Percentiles rank a stretch among this genome's conserved stretches.
Evolutionary conservation across 305 asterid species (phyloP).

Genomic region (Fraxinus angustifolia): DNA sequence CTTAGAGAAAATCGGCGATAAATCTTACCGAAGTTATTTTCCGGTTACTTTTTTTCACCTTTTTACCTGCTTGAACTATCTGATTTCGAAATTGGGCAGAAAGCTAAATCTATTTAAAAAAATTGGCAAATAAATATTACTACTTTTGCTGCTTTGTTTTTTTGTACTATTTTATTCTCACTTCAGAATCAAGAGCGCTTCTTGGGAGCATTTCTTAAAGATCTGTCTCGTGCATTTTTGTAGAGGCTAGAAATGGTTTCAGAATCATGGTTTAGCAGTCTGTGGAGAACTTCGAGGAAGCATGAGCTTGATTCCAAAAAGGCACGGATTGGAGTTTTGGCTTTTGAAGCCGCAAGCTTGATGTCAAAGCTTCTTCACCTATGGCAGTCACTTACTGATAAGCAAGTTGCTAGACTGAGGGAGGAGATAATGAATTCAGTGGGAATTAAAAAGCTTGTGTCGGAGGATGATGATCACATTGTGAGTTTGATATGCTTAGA

Average conservation of each 20-base stretch:
- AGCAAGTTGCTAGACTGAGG: conserved; percentile 59
- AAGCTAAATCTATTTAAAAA: neutral
- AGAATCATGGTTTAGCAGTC: conserved; percentile 66
- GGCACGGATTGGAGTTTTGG: conserved; percentile 63
- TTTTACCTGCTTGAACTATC: neutral
- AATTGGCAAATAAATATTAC: conserved; percentile 5
- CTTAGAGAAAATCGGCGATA: neutral
- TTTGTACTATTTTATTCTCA: conserved; percentile 7
- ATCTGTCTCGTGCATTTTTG: neutral
- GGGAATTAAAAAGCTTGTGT: conserved; percentile 61
- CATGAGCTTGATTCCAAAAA: conserved; percentile 42
- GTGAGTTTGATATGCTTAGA: conserved; percentile 60
- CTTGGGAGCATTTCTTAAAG: conserved; percentile 24
- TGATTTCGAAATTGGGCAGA: neutral
- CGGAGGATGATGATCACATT: conserved; percentile 63
- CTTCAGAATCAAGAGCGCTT: conserved; percentile 24
- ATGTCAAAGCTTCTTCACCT: conserved; percentile 74
- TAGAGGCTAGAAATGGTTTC: conserved; percentile 50
- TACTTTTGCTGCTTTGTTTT: conserved; percentile 22
- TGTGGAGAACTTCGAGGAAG: conserved; percentile 60
- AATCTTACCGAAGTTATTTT: neutral
- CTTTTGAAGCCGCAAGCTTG: conserved; percentile 82
- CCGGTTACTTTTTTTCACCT: conserved; percentile 1
- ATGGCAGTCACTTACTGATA: conserved; percentile 73
- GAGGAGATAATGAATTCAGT: conserved; percentile 57